These are phyloP conservation scores for Pholiota adiposa DNA, from an alignment of 1,284 basidiomycete genomes.

Conservation along the genomic window DNA sequence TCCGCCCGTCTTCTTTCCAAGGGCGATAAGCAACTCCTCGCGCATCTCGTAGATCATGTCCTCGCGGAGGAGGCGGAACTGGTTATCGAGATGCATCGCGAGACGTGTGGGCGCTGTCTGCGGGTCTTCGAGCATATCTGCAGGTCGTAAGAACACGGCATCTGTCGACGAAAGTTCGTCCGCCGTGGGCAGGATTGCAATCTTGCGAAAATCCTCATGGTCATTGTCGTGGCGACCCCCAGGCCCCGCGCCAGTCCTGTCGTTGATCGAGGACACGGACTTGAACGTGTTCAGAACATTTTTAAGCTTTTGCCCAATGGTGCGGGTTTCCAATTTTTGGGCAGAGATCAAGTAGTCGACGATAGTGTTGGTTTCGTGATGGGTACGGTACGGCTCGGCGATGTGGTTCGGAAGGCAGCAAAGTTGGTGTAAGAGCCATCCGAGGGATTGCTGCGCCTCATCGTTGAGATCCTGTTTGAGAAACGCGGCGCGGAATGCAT, in stretches of 20 bases:
- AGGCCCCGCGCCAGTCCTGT: constrained; percentile 47
- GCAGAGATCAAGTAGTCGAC: constrained; percentile 34
- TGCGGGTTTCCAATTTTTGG: neutral
- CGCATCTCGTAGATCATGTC: constrained; percentile 68
- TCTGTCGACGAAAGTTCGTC: constrained; percentile 54
- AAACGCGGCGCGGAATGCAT: constrained; percentile 45
- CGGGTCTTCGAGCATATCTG: constrained; percentile 47
- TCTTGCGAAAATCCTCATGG: constrained; percentile 56
- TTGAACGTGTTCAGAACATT: constrained; percentile 21
- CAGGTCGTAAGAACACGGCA: constrained; percentile 51
- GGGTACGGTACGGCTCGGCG: constrained; percentile 38
- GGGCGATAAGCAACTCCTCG: constrained; percentile 56
- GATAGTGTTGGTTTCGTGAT: constrained; percentile 37
- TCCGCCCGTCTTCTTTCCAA: constrained; percentile 50
- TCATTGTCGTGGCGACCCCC: constrained; percentile 74
- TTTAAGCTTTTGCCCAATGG: constrained; percentile 3
- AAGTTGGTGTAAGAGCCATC: constrained; percentile 56
- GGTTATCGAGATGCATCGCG: constrained; percentile 61
- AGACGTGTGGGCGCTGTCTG: constrained; percentile 39
- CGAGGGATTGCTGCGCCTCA: constrained; percentile 44
- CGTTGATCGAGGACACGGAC: constrained; percentile 37
- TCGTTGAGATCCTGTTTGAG: constrained; percentile 37
- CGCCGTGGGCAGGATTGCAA: constrained; percentile 62
- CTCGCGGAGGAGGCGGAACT: constrained; percentile 65
- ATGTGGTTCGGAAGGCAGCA: constrained; percentile 44